Conservation (phyloP, 441 rosid genomes). For the Mallotus japonicus region DNA sequence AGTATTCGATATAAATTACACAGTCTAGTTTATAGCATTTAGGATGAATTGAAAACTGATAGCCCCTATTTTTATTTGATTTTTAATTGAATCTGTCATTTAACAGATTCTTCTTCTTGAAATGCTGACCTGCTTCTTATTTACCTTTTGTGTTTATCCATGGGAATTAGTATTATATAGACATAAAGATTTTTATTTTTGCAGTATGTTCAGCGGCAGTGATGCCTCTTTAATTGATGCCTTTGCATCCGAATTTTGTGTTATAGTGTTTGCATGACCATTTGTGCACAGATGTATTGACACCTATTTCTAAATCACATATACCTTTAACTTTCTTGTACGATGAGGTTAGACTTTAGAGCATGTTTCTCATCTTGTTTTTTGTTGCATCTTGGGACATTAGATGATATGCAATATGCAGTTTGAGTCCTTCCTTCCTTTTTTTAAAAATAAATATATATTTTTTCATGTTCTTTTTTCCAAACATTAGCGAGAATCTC, state of each 20-base stretch:
- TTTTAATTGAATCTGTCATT: too few species aligned
- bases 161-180: not conserved
- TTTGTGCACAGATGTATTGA: too few species aligned
- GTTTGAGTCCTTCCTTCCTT: not conserved
- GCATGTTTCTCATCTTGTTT: not conserved
- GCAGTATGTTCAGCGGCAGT: too few species aligned
- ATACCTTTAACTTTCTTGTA: not conserved
- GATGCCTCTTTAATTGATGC: too few species aligned
- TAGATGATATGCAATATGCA: slow-evolving; percentile 6
- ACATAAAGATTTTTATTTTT: not conserved
- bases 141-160: not conserved
- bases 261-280: not conserved
- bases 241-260: not conserved
- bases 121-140: not conserved
- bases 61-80: too few species aligned
- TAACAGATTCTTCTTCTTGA: too few species aligned
- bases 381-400: not conserved
- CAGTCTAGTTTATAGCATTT: too few species aligned
- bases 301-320: too few species aligned
- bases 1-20: too few species aligned
- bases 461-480: not conserved
- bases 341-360: not conserved
- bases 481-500: not conserved
- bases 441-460: not conserved
- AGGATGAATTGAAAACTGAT: too few species aligned